Percentiles rank a stretch among this genome's conserved stretches.
Evolutionary conservation across 2,329 filamentous ascomycete species (phyloP).

Genomic region (Colletotrichum sublineola): DNA sequence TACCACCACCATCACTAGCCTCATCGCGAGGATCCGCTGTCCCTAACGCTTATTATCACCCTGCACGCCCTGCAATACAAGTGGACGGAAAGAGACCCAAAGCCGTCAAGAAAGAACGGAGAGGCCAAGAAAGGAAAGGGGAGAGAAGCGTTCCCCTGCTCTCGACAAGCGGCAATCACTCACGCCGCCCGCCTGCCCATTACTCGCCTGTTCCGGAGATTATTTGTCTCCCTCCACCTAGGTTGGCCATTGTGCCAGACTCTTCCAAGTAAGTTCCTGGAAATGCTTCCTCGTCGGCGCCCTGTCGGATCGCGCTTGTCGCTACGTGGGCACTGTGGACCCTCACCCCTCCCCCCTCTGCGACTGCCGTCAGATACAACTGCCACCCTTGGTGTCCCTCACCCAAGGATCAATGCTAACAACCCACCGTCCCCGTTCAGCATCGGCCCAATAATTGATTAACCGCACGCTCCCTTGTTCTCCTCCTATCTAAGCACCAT

Average conservation of each 20-base stretch:
- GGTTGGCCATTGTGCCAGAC: constrained; percentile 51
- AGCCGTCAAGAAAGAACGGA: constrained; percentile 21
- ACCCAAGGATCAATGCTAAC: constrained; percentile 57
- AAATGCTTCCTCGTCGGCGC: constrained; percentile 48
- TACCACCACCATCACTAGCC: constrained; percentile 45
- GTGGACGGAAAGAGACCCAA: constrained; percentile 12
- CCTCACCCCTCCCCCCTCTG: constrained; percentile 38
- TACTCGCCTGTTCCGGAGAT: constrained; percentile 49
- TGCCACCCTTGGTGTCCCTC: constrained; percentile 48
- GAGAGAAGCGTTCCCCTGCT: constrained; percentile 51
- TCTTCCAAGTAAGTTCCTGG: constrained; percentile 57
- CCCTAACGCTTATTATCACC: constrained; percentile 51
- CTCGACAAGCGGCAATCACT: constrained; percentile 33
- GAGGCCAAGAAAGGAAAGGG: constrained; percentile 33
- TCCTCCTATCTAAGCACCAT: constrained; percentile 55
- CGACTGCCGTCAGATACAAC: constrained; percentile 45
- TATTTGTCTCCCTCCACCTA: constrained; percentile 45
- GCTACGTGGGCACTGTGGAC: constrained; percentile 50
- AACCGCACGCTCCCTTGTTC: constrained; percentile 52
- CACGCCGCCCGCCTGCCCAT: constrained; percentile 42
- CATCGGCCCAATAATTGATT: constrained; percentile 54
- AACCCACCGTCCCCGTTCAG: constrained; percentile 49
- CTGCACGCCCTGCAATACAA: constrained; percentile 12
- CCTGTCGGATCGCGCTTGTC: constrained; percentile 54
- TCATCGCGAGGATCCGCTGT: constrained; percentile 56